Base-by-base conservation (phyloP, 352 stramenopile species). In the Saprolegnia diclina region DNA sequence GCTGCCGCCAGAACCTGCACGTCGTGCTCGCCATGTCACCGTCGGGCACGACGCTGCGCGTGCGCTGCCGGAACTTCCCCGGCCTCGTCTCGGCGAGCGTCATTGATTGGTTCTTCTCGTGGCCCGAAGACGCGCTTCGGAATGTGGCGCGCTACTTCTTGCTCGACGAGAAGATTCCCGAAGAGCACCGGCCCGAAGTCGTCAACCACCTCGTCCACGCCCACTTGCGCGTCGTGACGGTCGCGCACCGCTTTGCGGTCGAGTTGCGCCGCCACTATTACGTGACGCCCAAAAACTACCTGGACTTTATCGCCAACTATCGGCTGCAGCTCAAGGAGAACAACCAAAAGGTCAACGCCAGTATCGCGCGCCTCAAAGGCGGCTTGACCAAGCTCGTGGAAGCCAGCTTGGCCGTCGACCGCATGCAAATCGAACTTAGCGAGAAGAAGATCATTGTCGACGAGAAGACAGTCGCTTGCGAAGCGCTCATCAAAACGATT, bases 81-180 rank as follows among this genome's bases (percentile, higher is more conserved):
- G 94, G 94, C 0, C 78, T 98, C 0, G 89, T 98, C 4, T 97
- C 86, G 14, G 91, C 86, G 10, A 96, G 83, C 6, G 88, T 98
- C 1, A 98, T 98, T 61, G 94, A 98, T 68, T 98, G 94, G 94
- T 98, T 98, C 75, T 97, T 98, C 55, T 80, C 93, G 5, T 98
- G 95, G 95, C 94, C 94, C 0, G 86, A 95, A 48, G 93, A 98
- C 65, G 95, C 95, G 18, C 76, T 98, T 19, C 79, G 88, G 16
- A 97, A 91, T 44, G 95, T 98, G 5, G 93, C 95, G 7, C 80
- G 96, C 67, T 97, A 93, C 67, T 98, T 98, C 72, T 71, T 98
- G 26, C 77, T 88, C 0, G 88, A 98, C 45, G 95, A 98, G 40
- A 83, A 85, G 14, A 91, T 96, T 32, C 84, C 89, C 0, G 89